A percentile compares a stretch with the other conserved stretches of the same genome.
Conservation (phyloP, 805 yeast genomes). For the Cyberlindnera xishuangbannaensis region DNA sequence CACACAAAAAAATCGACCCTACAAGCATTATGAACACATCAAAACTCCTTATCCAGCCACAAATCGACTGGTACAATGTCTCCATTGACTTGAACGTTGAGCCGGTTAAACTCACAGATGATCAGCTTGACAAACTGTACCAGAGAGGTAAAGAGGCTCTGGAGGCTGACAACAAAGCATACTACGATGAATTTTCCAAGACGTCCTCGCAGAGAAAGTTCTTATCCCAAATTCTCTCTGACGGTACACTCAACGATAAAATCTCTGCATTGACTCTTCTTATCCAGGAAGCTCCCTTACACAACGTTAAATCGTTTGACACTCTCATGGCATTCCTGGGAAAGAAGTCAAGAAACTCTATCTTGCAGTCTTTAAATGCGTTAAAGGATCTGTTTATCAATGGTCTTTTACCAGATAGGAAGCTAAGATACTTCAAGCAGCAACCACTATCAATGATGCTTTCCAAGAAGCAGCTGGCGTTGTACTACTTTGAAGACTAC, state of each 20-base stretch:
- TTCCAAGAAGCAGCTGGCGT: slow-evolving; percentile 53
- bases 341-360: slow-evolving; percentile 90
- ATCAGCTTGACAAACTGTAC: slow-evolving; percentile 54
- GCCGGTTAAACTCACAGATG: slow-evolving; percentile 32
- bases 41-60: slow-evolving; percentile 52
- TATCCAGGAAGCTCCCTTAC: slow-evolving; percentile 92
- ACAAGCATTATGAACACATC: slow-evolving; percentile 44
- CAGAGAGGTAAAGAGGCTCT: slow-evolving; percentile 62
- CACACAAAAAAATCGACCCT: slow-evolving; percentile 27
- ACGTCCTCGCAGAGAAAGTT: slow-evolving; percentile 81
- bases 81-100: slow-evolving; percentile 31
- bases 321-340: slow-evolving; percentile 72
- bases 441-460: slow-evolving; percentile 46
- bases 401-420: slow-evolving; percentile 83
- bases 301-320: slow-evolving; percentile 78
- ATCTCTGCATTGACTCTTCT: slow-evolving; percentile 89
- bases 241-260: slow-evolving; percentile 94
- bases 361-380: slow-evolving; percentile 85
- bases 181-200: slow-evolving; percentile 67
- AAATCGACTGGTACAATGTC: slow-evolving; percentile 74
- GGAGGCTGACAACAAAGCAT: slow-evolving; percentile 64
- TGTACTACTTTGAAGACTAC: slow-evolving; percentile 86
- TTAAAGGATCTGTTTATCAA: slow-evolving; percentile 80
- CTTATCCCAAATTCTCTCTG: slow-evolving; percentile 77
- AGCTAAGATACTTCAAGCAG: slow-evolving; percentile 71